Percentiles rank a stretch among this genome's conserved stretches.
These are phyloP conservation scores for Stylosanthes scabra DNA, from an alignment of 331 rosid species.

Conservation along the genomic window DNA sequence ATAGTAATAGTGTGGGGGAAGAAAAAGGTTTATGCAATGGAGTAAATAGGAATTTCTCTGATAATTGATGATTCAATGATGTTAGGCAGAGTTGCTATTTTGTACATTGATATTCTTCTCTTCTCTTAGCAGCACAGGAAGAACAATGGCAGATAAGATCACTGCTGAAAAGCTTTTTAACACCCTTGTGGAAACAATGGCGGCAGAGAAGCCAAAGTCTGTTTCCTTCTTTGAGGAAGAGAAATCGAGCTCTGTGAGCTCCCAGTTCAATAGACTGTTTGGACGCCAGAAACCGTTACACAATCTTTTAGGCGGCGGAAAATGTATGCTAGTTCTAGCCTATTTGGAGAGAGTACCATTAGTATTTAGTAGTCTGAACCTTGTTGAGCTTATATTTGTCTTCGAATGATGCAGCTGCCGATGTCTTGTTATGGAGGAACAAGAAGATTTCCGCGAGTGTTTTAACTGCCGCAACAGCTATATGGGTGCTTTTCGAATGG, in stretches of 20 bases:
- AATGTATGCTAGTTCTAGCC: slow-evolving; percentile 57
- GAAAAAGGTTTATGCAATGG: too few species aligned
- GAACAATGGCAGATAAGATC: slow-evolving; percentile 73
- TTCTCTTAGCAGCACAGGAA: slow-evolving; percentile 44
- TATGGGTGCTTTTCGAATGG: slow-evolving; percentile 97
- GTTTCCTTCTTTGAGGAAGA: slow-evolving; percentile 67
- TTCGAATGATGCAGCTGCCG: slow-evolving; percentile 74
- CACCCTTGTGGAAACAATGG: slow-evolving; percentile 60
- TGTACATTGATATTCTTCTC: slow-evolving; percentile 26
- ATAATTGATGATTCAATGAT: background rate
- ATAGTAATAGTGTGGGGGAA: too few species aligned
- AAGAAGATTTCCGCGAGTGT: slow-evolving; percentile 92
- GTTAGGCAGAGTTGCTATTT: slow-evolving; percentile 23
- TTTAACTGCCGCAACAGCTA: slow-evolving; percentile 68
- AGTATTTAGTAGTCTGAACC: slow-evolving; percentile 2
- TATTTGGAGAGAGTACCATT: background rate
- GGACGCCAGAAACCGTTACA: slow-evolving; percentile 90
- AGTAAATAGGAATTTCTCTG: too few species aligned
- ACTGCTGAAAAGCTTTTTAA: slow-evolving; percentile 58
- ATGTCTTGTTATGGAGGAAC: slow-evolving; percentile 96
- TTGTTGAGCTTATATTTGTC: slow-evolving; percentile 15
- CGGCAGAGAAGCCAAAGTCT: slow-evolving; percentile 59
- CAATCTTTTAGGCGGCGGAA: slow-evolving; percentile 91
- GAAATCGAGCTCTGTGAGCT: slow-evolving; percentile 51
- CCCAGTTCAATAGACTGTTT: slow-evolving; percentile 67